A percentile compares a stretch with the other conserved stretches of the same genome.
These are phyloP conservation scores for Cynara cardunculus DNA, from an alignment of 129 eudicot species.

Conservation along the genomic window DNA sequence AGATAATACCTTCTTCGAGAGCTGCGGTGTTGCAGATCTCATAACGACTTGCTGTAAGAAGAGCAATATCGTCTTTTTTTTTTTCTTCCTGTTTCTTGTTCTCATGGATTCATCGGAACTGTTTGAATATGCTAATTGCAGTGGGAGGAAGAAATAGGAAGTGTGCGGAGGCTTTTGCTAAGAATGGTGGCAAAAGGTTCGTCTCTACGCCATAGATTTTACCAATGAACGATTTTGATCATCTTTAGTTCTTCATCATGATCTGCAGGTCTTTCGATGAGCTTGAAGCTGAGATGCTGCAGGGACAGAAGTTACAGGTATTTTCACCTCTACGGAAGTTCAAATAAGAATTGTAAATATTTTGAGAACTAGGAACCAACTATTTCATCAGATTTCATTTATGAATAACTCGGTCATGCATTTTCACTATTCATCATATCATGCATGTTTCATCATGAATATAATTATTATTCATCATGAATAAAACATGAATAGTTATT, in stretches of 20 bases:
- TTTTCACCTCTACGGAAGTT: not conserved
- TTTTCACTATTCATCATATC: too few relatives aligned
- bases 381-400: not conserved
- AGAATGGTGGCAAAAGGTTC: conserved; percentile 87
- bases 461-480: not conserved
- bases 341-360: not conserved
- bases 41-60: conserved; percentile 93
- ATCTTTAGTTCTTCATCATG: conserved; percentile 2
- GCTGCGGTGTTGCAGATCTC: conserved; percentile 99
- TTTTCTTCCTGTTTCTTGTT: not conserved
- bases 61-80: not conserved
- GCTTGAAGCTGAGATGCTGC: conserved; percentile 98
- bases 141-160: conserved; percentile 98
- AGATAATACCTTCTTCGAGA: conserved; percentile 92
- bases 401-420: not conserved
- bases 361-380: not conserved
- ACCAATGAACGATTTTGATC: not conserved
- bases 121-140: conserved; percentile 27
- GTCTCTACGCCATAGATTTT: not conserved
- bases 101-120: not conserved
- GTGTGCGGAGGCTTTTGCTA: conserved; percentile 97
- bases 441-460: not conserved
- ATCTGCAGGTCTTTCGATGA: conserved; percentile 80
- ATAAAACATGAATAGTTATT: not conserved
- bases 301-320: conserved; percentile 99